phyloP scores from a whole-genome alignment of 148 eudicot genomes.

The Diospyros lotus region DNA sequence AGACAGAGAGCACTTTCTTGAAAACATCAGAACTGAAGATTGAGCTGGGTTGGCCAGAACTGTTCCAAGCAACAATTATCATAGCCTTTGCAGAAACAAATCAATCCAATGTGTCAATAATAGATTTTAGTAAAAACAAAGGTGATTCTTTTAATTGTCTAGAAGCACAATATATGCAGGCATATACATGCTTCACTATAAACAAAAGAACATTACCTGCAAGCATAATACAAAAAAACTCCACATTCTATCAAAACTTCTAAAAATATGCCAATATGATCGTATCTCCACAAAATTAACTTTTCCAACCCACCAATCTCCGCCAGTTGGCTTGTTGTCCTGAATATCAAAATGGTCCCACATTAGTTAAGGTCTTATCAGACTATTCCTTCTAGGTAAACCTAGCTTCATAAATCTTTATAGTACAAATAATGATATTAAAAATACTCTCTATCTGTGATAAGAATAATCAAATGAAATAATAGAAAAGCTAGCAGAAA shows the following conservation, averaged over 20 bases:
- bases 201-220: slow-evolving; percentile 46
- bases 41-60: slow-evolving; percentile 65
- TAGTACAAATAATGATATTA: no score
- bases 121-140: no score
- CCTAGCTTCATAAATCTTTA: no score
- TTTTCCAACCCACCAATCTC: slow-evolving; percentile 86
- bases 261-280: slow-evolving; percentile 85
- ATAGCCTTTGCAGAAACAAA: slow-evolving; percentile 57
- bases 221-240: slow-evolving; percentile 82
- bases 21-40: slow-evolving; percentile 61
- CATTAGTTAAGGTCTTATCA: neutral
- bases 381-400: neutral
- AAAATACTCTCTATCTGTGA: no score
- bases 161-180: no score
- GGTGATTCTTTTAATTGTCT: no score
- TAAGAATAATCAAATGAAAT: no score
- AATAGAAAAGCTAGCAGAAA: neutral
- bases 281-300: slow-evolving; percentile 98
- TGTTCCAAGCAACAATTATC: slow-evolving; percentile 98
- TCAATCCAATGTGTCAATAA: neutral
- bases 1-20: slow-evolving; percentile 79
- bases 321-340: slow-evolving; percentile 53
- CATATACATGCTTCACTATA: no score
- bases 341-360: slow-evolving; percentile 20
- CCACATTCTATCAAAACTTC: slow-evolving; percentile 99